Conservation (phyloP, 257 asterid genomes). For the Anisodus tanguticus region DNA sequence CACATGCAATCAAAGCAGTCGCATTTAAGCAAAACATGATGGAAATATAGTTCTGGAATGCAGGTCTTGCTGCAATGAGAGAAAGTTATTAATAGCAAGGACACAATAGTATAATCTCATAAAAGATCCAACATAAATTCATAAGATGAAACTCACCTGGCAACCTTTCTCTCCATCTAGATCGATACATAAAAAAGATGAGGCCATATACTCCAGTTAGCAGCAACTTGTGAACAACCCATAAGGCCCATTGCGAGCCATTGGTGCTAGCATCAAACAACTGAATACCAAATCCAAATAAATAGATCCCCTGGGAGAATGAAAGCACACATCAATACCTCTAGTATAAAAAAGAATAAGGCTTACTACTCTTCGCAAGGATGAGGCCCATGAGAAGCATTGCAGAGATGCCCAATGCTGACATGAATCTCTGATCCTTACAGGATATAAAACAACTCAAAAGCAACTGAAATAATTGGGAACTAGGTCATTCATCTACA, state of each 20-base stretch:
- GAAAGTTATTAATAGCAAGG: neutral
- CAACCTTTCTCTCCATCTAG: conserved; percentile 51
- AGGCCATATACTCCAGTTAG: conserved; percentile 53
- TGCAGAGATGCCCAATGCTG: neutral
- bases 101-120: neutral
- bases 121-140: neutral
- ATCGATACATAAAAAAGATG: conserved; percentile 44
- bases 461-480: neutral
- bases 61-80: conserved; percentile 50
- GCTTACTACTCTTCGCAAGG: neutral
- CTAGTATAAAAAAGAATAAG: neutral
- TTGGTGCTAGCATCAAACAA: conserved; percentile 36
- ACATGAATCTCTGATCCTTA: neutral
- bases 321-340: conserved; percentile 19
- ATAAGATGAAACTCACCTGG: conserved; percentile 42
- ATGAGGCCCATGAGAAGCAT: conserved; percentile 15
- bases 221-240: conserved; percentile 52
- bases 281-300: conserved; percentile 48
- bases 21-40: conserved; percentile 46
- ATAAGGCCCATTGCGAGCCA: conserved; percentile 47
- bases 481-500: conserved; percentile 11
- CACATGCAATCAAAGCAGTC: conserved; percentile 43
- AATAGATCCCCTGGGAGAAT: conserved; percentile 41
- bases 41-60: conserved; percentile 50
- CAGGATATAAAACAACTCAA: conserved; percentile 10